Evolutionary conservation across 148 eudicot genomes (phyloP).

Genomic region (Dysphania ambrosioides): DNA sequence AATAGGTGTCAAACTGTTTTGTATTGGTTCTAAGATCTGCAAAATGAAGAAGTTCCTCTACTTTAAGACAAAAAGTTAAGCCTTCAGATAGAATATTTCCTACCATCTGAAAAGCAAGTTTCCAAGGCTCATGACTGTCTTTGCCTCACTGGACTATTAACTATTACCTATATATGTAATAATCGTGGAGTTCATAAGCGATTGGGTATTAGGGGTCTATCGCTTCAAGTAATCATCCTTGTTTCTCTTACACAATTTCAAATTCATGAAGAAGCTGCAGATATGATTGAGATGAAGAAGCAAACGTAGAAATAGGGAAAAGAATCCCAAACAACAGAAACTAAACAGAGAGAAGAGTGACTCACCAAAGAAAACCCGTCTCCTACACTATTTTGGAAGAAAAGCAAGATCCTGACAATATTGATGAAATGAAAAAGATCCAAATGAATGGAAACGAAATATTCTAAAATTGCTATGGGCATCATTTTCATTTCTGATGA

Average conservation of each 20-base stretch:
- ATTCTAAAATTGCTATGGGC: background rate
- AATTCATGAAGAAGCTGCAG: background rate
- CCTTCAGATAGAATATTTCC: background rate
- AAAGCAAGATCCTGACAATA: conserved; percentile 7
- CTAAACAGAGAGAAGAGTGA: background rate
- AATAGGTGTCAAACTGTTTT: background rate
- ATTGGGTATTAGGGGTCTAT: background rate
- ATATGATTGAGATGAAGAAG: background rate
- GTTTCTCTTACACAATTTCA: background rate
- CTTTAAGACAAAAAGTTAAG: background rate
- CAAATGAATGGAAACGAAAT: background rate
- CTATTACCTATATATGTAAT: background rate
- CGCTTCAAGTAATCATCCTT: background rate
- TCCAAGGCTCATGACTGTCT: background rate
- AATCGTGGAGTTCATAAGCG: background rate
- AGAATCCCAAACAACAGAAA: background rate
- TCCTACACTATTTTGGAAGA: background rate
- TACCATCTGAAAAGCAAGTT: background rate
- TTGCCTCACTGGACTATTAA: background rate
- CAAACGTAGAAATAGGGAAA: background rate
- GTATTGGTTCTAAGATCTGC: background rate
- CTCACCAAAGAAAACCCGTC: conserved; percentile 6
- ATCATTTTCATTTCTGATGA: background rate
- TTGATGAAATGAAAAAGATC: background rate
- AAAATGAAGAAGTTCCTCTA: background rate